Base-by-base conservation (phyloP, 2,329 filamentous ascomycete species). In the Fusarium dimerum region DNA sequence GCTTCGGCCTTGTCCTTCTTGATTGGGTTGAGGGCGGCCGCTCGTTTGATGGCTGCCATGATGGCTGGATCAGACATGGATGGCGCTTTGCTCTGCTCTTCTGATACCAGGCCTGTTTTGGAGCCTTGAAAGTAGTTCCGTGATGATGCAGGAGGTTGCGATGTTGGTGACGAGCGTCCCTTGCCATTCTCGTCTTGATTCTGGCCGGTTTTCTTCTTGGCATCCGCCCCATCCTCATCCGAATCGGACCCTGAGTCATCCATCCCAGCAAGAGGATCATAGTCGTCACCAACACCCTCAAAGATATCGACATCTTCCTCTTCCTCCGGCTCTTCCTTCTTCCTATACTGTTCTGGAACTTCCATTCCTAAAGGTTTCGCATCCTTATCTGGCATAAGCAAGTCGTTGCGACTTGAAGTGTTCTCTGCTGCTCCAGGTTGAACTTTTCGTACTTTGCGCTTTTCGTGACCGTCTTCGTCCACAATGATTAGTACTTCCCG, bases 1-100 rank as follows among this genome's bases (percentile, higher is more conserved):
- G 47, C 54, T 2, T 64, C 55, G 47, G 71, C 67, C 42, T 72
- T 64, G 59, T 70, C 62, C 62, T 68, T 66, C 62, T 74, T 51
- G 62, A 76, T 73, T 52, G 76, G 77, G 70, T 80, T 76, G 49
- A 91, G 77, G 10, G 84, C 77, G 16, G 89, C 88, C 10, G 93
- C 93, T 70, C 92, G 92, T 72, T 92, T 90, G 64, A 99, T 81
- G 0, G 91, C 91, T 4, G 90, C 91, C 58, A 92, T 80, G 56
- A 96, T 87, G 2, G 88, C 84, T 2, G 91, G 88, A 64, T 97
- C 91, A 26, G 80, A 81, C 64, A 87, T 82, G 5, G 82, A 84
- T 1, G 82, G 79, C 2, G 74, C 73, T 54, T 78, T 78, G 44
- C 75, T 72, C 13, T 70, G 69, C 57, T 83, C 76, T 42, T 82